Evolutionary conservation across 2,329 filamentous ascomycete species (phyloP), one percentile per base, ranked within the genome.

Genomic region (Fusarium haematococcum): DNA sequence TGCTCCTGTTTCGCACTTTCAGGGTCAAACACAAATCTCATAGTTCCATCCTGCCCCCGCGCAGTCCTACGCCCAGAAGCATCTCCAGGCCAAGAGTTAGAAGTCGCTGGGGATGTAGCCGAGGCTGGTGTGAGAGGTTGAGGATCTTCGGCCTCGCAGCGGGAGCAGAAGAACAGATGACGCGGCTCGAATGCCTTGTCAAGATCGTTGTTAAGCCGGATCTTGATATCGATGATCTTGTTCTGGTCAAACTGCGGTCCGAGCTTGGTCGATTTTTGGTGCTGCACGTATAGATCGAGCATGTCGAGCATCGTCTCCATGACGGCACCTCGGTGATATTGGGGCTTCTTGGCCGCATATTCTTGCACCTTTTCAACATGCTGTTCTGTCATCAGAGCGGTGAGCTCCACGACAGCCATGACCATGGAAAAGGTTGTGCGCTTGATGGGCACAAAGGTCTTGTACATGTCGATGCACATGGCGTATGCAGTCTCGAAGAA

Each of bases 401-500:
- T 92, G 39, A 98, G 89, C 83, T 98, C 95, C 13, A 97, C 85
- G 74, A 94, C 91, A 11, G 93, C 93, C 78, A 97, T 89, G 1
- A 94, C 94, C 88, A 98, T 92, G 16, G 94, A 93, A n/a, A 93
- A 91, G 0, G 94, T 94, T 1, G 92, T 94, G 78, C 97, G 94
- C 85, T 98, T 98, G 67, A 98, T 88, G 10, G 95, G 95, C 1
- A 95, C 92, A 82, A 97, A 97, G 0, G 97, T 99, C 80, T 95
- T 94, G 84, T 98, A 98, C 56, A 98, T 86, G 83, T 99, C 97
- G 62, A 96, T 90, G 56, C 92, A 93, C 81, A 98, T 93, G 71
- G 92, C 91, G 84, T 95, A 98, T 0, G 94, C 94, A 1, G 91
- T 88, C 18, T 87, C 87, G 33, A 91, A 90, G 69, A 95, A 90